Evolutionary conservation across 768 basidiomycete species (phyloP), one percentile per base, ranked within the genome.

Genomic region (Mycena amicta): DNA sequence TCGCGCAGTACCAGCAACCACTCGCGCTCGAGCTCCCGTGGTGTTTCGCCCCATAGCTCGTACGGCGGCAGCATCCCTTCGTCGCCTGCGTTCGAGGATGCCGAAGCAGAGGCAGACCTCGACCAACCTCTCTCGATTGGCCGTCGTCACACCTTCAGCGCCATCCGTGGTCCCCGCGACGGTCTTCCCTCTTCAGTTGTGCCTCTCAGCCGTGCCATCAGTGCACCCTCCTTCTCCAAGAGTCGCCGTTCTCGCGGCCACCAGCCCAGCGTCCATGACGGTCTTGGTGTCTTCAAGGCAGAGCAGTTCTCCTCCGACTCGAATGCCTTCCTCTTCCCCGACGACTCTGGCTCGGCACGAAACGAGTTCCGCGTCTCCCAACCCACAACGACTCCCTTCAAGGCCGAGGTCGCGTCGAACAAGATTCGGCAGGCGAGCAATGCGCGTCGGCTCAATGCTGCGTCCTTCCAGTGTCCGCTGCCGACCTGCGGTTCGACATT

Each of bases 341-440:
- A 30, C 20, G 51, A 45, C 23, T 39, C 33, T 12, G 56, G 52
- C 12, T 46, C 55, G 11, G 53, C 46, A 23, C 62, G 56, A 29
- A 55, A 55, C 22, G 62, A 60, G 49, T 64, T 64, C 53, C 59
- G 49, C 27, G 45, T 64, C 29, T 29, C 59, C 22, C 62, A 52
- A 26, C 52, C 62, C 13, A 6, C 22, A 25, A 6, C 23, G 15
- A 8, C 31, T 11, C n/a, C 49, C 27, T 64, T 64, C 37, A 64
- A 64, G 46, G 22, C 16, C 27, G 53, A 57, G 15, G 62, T 64
- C 49, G 59, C 59, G 12, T 60, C 62, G 52, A 64, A 57, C 22
- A 60, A 64, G 62, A 64, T 64, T 50, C 41, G 53, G 43, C 43
- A 41, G 30, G 62, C 62, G 41, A 64, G 62, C 56, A 47, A 20